Base-by-base conservation (phyloP, 495 filamentous ascomycete species). In the Parathielavia hyrcaniae region DNA sequence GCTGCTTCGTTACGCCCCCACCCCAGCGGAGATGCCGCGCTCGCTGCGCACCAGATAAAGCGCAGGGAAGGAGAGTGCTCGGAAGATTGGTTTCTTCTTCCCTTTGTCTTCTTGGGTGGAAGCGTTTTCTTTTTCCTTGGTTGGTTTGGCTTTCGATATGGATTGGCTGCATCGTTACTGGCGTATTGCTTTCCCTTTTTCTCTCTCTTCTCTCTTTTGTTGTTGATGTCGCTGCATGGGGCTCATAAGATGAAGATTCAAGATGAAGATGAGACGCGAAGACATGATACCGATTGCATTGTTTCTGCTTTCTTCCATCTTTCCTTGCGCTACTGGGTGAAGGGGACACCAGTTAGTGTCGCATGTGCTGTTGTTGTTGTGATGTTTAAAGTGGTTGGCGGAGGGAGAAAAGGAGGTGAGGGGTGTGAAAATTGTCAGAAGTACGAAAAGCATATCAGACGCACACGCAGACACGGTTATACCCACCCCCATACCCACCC, bases 221-320 rank as follows among this genome's bases (percentile, higher is more conserved):
- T 51, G 44, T 51, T 43, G 35, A 48, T 50, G 45, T 26, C 35
- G 20, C 36, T 43, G 55, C 55, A 50, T 57, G 55, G 19, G 22
- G 20, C 30, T 26, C 19, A 20, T 17, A 32, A 16, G 22, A 48
- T 52, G 36, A 22, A 40, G 26, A 30, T 6, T 2, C 26, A 30
- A 30, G 26, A 30, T 6, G 5, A 40, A 41, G 46, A 57, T 57
- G 45, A 48, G 54, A 35, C 55, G 34, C 41, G 46, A 50, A 45
- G 47, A 44, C 50, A 57, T 51, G 55, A 57, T 57, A 51, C 46
- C 49, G 41, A 47, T 36, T 55, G 53, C 53, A 46, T 55, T 38
- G 32, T 55, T 55, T 55, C 36, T 19, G 2, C 47, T 11, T 52
- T 52, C n/a, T n/a, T n/a, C n/a, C n/a, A n/a, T 13, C 43, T 30